Evolutionary conservation across 768 basidiomycete species (phyloP), one percentile per base, ranked within the genome.

Genomic region (Podaxis pistillaris): DNA sequence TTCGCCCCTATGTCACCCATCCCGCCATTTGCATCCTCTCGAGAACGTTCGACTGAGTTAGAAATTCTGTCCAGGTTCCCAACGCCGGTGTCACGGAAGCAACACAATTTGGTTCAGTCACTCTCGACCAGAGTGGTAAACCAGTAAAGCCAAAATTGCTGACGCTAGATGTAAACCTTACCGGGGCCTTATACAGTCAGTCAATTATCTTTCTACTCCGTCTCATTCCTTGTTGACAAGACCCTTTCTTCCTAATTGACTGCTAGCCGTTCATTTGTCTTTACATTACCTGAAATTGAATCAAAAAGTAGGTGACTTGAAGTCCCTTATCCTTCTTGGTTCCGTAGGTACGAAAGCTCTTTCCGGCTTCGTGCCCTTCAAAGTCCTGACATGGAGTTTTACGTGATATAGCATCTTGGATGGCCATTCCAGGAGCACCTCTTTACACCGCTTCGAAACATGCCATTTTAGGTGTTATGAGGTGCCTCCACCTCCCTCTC

Each of bases 391-490:
- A 22, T 56, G 33, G 9, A 15, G 41, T 44, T n/a, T 9, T 30
- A 4, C 33, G 37, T 17, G 8, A 28, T 54, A 37, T 57, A 84
- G 83, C 85, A 38, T 85, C 84, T 24, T 85, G 83, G 81, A 41
- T 69, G 38, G 75, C 73, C 0, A 73, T 85, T 28, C 79, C 83
- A 2, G 65, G 64, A 19, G 83, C 71, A 4, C 70, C 77, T 19
- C 68, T 83, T 53, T 86, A 86, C 68, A 72, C 75, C 6, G 81
- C 80, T 15, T 80, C 85, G 12, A 86, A 85, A 67, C 84, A 85
- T 64, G 83, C 77, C 38, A 69, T 86, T 6, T 72, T 85, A 5
- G 85, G 84, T 9, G 60, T 85, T 36, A 81, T 85, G 81, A 76
- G 83, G 17, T 75, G 81, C 11, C 70, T 86, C 8, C 69, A 78